Evolutionary conservation across 2,329 filamentous ascomycete genomes (phyloP).

Genomic region (Penicillium sp.): DNA sequence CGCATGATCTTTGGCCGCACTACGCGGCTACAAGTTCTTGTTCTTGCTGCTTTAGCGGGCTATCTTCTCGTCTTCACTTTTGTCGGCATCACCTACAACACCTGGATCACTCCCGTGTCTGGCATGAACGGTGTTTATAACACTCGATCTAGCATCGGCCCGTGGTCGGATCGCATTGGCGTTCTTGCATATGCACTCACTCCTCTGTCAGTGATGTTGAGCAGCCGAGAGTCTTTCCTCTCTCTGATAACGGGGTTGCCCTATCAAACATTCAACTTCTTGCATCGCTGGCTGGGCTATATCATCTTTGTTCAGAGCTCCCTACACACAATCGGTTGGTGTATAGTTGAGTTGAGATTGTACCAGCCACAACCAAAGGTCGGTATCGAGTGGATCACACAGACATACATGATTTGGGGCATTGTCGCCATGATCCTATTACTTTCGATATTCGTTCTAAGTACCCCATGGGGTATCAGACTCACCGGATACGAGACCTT

Average conservation of each 20-base stretch:
- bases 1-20: conserved; percentile 68
- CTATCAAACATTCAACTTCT: conserved; percentile 78
- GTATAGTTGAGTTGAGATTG: conserved; percentile 67
- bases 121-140: conserved; percentile 61
- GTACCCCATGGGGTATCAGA: conserved; percentile 64
- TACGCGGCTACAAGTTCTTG: conserved; percentile 70
- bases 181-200: conserved; percentile 76
- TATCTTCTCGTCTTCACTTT: conserved; percentile 75
- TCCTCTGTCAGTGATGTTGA: conserved; percentile 70
- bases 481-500: conserved; percentile 79
- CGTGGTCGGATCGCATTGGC: conserved; percentile 72
- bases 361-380: conserved; percentile 74
- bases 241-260: conserved; percentile 74
- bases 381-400: conserved; percentile 62
- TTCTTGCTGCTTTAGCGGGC: conserved; percentile 62
- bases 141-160: conserved; percentile 69
- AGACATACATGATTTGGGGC: conserved; percentile 76
- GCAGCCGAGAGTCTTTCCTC: conserved; percentile 72
- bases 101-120: conserved; percentile 73
- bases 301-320: conserved; percentile 72
- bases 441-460: conserved; percentile 65
- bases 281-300: conserved; percentile 77
- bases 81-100: conserved; percentile 70
- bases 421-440: conserved; percentile 71
- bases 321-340: conserved; percentile 75